These are phyloP conservation scores for Stachybotrys elegans DNA, from an alignment of 2,329 filamentous ascomycete species.

Conservation along the genomic window DNA sequence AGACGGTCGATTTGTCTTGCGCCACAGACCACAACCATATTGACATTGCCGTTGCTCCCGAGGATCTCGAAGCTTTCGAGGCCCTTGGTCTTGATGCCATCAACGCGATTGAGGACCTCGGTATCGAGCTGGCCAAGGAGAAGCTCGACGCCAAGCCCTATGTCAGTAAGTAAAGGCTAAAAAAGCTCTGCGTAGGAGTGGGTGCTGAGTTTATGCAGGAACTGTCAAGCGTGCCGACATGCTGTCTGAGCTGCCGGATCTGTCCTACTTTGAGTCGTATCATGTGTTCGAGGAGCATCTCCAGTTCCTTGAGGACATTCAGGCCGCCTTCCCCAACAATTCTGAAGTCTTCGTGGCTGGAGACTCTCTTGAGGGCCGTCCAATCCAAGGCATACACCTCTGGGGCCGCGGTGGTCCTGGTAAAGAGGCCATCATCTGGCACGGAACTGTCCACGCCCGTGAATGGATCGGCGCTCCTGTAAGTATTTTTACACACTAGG, in stretches of 20 bases:
- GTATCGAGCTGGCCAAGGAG: conserved; percentile 15
- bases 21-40: conserved; percentile 13
- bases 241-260: conserved; percentile 7
- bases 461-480: conserved; percentile 50
- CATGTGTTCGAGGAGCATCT: conserved; percentile 47
- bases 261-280: conserved; percentile 46
- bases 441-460: conserved; percentile 53
- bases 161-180: conserved; percentile 3
- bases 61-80: conserved; percentile 13
- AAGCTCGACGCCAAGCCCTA: conserved; percentile 11
- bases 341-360: conserved; percentile 44
- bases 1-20: conserved; percentile 14
- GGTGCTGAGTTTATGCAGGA: neutral
- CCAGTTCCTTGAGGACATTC: conserved; percentile 39
- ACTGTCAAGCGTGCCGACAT: neutral
- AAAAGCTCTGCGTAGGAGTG: neutral
- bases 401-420: conserved; percentile 40
- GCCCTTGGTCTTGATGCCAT: conserved; percentile 14
- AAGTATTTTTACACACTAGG: neutral
- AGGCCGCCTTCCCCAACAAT: conserved; percentile 33
- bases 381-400: conserved; percentile 58
- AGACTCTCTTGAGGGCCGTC: conserved; percentile 38
- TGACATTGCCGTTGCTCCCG: conserved; percentile 19
- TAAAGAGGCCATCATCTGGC: conserved; percentile 45
- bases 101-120: conserved; percentile 16